phyloP scores from a whole-genome alignment of 73 alveolate genomes.

The Symbiodinium pilosum region DNA sequence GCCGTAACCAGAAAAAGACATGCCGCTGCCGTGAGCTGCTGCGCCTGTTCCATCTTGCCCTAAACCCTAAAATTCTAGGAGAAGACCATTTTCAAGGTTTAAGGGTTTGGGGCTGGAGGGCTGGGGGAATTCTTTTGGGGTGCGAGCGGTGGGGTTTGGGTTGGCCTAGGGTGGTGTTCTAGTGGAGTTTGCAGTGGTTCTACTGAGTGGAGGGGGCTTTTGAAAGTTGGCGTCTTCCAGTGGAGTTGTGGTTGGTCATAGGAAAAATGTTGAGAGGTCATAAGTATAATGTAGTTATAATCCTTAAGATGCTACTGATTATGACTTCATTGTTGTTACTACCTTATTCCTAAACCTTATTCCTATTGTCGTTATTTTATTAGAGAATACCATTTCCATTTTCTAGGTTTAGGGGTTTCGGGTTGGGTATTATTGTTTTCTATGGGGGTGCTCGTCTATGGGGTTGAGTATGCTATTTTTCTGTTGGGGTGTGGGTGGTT shows the following conservation, averaged over 20 bases:
- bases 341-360: too few species aligned
- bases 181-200: neutral
- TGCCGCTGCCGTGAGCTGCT: constrained; percentile 2
- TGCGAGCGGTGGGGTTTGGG: neutral
- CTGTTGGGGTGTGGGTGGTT: too few species aligned
- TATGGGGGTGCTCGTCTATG: too few species aligned
- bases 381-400: too few species aligned
- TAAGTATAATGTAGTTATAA: neutral
- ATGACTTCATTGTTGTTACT: neutral
- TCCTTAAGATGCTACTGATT: neutral
- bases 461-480: too few species aligned
- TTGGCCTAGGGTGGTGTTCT: neutral
- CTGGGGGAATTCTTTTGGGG: neutral
- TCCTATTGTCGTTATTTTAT: too few species aligned
- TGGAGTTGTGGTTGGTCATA: neutral
- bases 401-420: too few species aligned
- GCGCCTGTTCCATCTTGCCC: neutral
- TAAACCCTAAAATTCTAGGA: neutral
- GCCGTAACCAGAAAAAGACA: neutral
- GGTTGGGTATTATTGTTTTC: too few species aligned
- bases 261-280: neutral
- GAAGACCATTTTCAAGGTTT: neutral
- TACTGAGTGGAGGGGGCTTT: neutral
- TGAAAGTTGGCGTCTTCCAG: neutral
- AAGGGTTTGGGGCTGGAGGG: neutral